Conservation (phyloP, 179 eudicot genomes). For the Spergularia azorica region DNA sequence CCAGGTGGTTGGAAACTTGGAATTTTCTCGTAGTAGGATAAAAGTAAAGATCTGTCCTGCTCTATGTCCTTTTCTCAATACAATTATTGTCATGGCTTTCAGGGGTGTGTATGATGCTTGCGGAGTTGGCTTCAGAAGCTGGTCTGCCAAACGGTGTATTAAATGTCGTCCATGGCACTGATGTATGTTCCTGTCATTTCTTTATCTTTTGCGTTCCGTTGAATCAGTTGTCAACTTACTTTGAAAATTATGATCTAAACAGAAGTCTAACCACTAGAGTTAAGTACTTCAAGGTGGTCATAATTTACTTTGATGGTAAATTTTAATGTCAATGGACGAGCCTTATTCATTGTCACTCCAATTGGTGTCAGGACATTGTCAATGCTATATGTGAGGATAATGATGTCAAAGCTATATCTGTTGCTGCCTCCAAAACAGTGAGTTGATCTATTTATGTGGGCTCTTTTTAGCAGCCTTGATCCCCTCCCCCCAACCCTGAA, state of each 20-base stretch:
- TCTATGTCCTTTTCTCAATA: conserved; percentile 7
- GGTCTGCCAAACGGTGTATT: conserved; percentile 86
- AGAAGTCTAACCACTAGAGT: not conserved
- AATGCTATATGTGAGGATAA: conserved; percentile 85
- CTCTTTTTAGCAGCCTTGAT: not conserved
- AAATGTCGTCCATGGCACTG: conserved; percentile 85
- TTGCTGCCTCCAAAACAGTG: conserved; percentile 78
- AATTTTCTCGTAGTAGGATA: not conserved
- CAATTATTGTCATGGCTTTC: conserved; percentile 24
- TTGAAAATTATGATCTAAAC: not conserved
- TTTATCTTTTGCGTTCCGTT: not conserved
- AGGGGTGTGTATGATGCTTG: conserved; percentile 83
- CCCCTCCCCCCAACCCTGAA: not conserved
- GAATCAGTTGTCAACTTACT: not conserved
- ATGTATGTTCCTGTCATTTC: conserved; percentile 44
- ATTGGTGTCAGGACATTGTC: conserved; percentile 59
- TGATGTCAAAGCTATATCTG: conserved; percentile 70
- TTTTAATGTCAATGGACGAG: not conserved
- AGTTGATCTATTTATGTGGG: conserved; percentile 24
- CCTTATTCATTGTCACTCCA: not conserved
- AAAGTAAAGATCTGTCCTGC: not conserved
- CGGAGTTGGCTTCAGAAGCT: conserved; percentile 83
- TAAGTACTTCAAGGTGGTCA: too few species aligned
- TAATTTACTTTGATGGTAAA: not conserved
- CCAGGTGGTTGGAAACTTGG: conserved; percentile 51